Evolutionary conservation across 805 yeast species (phyloP).

Genomic region (Aciculoconidium aculeatum): DNA sequence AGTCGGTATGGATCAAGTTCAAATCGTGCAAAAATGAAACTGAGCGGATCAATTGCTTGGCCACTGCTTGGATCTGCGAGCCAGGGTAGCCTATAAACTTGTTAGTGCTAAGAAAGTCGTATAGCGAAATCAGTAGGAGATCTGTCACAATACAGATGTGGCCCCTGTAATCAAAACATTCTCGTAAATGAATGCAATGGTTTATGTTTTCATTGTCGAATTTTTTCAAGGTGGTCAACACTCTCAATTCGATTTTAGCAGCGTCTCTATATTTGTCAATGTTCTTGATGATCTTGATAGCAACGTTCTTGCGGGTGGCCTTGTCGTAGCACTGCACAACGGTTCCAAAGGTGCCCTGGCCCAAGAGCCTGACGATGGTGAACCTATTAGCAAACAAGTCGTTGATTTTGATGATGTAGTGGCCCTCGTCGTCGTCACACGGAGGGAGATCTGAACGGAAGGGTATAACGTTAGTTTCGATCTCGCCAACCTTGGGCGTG

Average conservation of each 20-base stretch:
- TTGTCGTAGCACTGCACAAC: conserved; percentile 80
- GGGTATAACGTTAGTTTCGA: conserved; percentile 35
- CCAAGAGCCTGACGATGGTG: conserved; percentile 60
- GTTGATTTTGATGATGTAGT: conserved; percentile 56
- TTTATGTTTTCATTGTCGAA: conserved; percentile 63
- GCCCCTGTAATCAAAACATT: conserved; percentile 86
- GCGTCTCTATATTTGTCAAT: conserved; percentile 95
- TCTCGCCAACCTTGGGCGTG: conserved; percentile 35
- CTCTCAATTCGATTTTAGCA: conserved; percentile 84
- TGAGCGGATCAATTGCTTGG: conserved; percentile 77
- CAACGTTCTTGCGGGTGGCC: conserved; percentile 56
- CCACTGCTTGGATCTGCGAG: conserved; percentile 82
- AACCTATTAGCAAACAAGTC: conserved; percentile 72
- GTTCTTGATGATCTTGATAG: conserved; percentile 87
- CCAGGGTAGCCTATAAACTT: conserved; percentile 90
- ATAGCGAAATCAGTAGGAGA: conserved; percentile 74
- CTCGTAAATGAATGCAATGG: conserved; percentile 80
- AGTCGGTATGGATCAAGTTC: conserved; percentile 88
- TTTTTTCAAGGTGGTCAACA: conserved; percentile 64
- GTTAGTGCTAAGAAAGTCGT: conserved; percentile 84
- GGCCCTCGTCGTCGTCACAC: conserved; percentile 70
- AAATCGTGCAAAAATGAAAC: conserved; percentile 88
- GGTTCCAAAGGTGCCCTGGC: conserved; percentile 92
- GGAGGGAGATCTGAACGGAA: conserved; percentile 24
- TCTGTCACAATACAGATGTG: conserved; percentile 95